Evolutionary conservation across 2,329 filamentous ascomycete genomes (phyloP).

Genomic region (Xylaria sp.): DNA sequence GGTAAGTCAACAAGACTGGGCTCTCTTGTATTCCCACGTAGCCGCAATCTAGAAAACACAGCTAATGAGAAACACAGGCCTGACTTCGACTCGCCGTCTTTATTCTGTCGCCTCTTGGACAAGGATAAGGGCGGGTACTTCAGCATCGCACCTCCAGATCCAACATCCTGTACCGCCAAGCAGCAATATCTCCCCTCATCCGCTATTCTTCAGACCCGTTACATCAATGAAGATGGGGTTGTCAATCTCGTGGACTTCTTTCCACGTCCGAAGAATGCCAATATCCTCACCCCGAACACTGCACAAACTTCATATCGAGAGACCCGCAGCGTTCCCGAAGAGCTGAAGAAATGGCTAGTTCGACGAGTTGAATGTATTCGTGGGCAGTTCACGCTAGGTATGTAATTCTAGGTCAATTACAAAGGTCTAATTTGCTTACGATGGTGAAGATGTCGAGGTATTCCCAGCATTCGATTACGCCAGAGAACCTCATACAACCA

Average conservation of each 20-base stretch:
- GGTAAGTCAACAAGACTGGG: constrained; percentile 21
- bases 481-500: constrained; percentile 68
- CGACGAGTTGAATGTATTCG: constrained; percentile 78
- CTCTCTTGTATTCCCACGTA: background rate
- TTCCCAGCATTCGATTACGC: constrained; percentile 81
- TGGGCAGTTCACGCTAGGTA: constrained; percentile 70
- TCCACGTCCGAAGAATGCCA: constrained; percentile 71
- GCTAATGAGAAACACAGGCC: constrained; percentile 61
- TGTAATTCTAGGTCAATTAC: constrained; percentile 10
- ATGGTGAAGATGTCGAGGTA: constrained; percentile 67
- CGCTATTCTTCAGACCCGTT: constrained; percentile 81
- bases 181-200: constrained; percentile 81
- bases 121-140: constrained; percentile 80
- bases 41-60: background rate
- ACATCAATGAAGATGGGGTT: constrained; percentile 79
- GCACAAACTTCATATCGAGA: constrained; percentile 65
- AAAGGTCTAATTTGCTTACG: background rate
- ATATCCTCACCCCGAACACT: constrained; percentile 59
- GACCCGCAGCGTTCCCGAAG: constrained; percentile 64
- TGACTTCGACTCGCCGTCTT: constrained; percentile 79
- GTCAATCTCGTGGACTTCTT: constrained; percentile 81
- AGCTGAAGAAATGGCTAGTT: constrained; percentile 76
- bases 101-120: constrained; percentile 80
- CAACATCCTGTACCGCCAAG: constrained; percentile 72
- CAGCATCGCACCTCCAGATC: constrained; percentile 67